Base-by-base conservation (phyloP, 805 yeast species). In the Lipomyces sp. region DNA sequence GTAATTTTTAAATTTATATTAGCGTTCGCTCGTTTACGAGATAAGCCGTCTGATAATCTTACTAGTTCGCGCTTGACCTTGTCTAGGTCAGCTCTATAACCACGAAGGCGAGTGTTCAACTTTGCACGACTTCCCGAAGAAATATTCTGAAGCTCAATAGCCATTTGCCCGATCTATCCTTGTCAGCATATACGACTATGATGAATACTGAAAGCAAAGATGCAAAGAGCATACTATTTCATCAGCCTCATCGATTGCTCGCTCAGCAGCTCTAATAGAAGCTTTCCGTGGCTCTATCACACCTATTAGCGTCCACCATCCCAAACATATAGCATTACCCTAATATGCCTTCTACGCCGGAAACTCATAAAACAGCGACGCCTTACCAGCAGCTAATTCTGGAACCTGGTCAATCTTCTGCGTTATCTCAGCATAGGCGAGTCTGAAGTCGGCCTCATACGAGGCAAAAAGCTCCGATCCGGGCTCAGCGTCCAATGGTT, bases 101-200 rank as follows among this genome's bases (percentile, higher is more conserved):
- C 87, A 70, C 98, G 86, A 50, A 92, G 80, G 72, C 89, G 89
- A 37, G 93, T 81, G 75, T 93, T 92, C 75, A 84, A 89, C 5
- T 85, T 77, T 0, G 95, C 85, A 69, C 97, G 81, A 68, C 81
- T 85, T 68, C 78, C 85, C 67, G 94, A 87, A n/a, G 97, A 91
- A 42, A 92, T 83, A 73, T 88, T 88, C 75, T 89, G 92, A 1
- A 93, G 89, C 76, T 94, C 98, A 53, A 94, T 82, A 34, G 87
- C 87, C 88, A 95, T 88, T 72, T 94, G 96, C 71, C 93, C 97
- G 55, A 92, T 77, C 81, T 79, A 53, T 2, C 48, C 48, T 42
- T 42, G 48, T 42, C 37, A 63, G 54, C 18, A 45, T n/a, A 10
- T 18, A 10, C 53, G 11, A 10, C 0, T 13, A 60, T 55, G 35